Evolutionary conservation across 2,329 filamentous ascomycete genomes (phyloP).

Genomic region (Apiospora koreana): DNA sequence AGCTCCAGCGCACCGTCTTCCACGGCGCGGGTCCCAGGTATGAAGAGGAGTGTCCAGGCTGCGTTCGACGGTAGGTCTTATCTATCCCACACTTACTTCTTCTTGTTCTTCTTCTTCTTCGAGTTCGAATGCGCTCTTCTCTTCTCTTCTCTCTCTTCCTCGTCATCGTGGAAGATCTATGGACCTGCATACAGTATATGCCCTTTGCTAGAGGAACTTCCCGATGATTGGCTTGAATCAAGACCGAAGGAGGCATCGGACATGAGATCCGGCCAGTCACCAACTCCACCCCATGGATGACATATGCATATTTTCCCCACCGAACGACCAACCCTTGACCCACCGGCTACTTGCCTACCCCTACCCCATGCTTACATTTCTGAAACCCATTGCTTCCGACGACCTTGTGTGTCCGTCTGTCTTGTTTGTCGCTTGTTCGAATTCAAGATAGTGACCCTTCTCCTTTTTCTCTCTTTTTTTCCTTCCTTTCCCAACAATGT

Average conservation of each 20-base stretch:
- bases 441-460: background rate
- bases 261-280: background rate
- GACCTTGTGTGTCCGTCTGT: background rate
- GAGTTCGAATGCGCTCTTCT: slow-evolving; percentile 4
- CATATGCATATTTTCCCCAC: background rate
- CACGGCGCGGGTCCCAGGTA: slow-evolving; percentile 39
- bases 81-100: slow-evolving; percentile 16
- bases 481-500: background rate
- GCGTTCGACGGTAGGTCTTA: slow-evolving; percentile 59
- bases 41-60: slow-evolving; percentile 62
- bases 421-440: background rate
- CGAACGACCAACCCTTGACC: background rate
- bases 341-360: background rate
- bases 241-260: background rate
- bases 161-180: background rate
- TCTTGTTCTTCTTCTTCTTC: too few species aligned
- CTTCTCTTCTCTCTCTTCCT: slow-evolving; percentile 16
- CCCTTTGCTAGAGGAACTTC: background rate
- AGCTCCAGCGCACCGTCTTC: slow-evolving; percentile 48
- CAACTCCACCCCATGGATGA: slow-evolving; percentile 1
- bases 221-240: background rate
- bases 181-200: background rate
- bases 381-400: background rate
- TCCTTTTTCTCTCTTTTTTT: background rate
- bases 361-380: slow-evolving; percentile 4